Evolutionary conservation across 2,329 filamentous ascomycete genomes (phyloP).

Genomic region (Rhexocercosporidium sp.): DNA sequence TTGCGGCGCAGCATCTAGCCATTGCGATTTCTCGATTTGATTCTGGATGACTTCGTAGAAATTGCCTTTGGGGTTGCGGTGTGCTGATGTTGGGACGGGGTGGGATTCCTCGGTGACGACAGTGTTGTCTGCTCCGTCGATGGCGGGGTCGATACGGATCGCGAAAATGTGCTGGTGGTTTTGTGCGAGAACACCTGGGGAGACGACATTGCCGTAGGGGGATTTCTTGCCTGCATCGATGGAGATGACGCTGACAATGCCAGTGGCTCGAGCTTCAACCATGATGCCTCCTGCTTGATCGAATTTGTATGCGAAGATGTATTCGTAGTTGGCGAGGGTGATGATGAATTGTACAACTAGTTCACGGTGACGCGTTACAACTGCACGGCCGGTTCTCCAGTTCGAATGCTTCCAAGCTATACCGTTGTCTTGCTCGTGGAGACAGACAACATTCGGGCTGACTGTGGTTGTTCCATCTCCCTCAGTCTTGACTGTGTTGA

Average conservation of each 20-base stretch:
- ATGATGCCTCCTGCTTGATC: slow-evolving; percentile 66
- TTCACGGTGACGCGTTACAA: slow-evolving; percentile 65
- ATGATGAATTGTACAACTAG: slow-evolving; percentile 72
- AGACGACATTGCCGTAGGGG: slow-evolving; percentile 65
- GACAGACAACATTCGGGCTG: slow-evolving; percentile 66
- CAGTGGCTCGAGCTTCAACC: slow-evolving; percentile 68
- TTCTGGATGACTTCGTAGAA: slow-evolving; percentile 54
- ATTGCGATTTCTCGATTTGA: slow-evolving; percentile 47
- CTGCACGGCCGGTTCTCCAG: slow-evolving; percentile 65
- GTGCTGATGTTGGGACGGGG: slow-evolving; percentile 48
- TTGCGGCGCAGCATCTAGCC: slow-evolving; percentile 51
- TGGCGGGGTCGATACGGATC: slow-evolving; percentile 59
- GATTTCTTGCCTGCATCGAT: slow-evolving; percentile 59
- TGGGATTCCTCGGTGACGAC: slow-evolving; percentile 60
- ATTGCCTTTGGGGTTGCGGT: slow-evolving; percentile 58
- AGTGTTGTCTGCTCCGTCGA: slow-evolving; percentile 60
- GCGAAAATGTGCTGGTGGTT: slow-evolving; percentile 66
- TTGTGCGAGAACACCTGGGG: slow-evolving; percentile 61
- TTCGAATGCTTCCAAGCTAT: slow-evolving; percentile 76
- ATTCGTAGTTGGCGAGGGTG: slow-evolving; percentile 74
- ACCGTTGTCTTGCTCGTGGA: slow-evolving; percentile 73
- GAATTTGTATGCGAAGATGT: slow-evolving; percentile 69
- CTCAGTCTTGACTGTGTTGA: slow-evolving; percentile 59
- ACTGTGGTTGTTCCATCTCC: slow-evolving; percentile 58
- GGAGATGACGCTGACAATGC: slow-evolving; percentile 61